A percentile compares a stretch with the other conserved stretches of the same genome.
Conservation (phyloP, 2,329 filamentous ascomycete genomes). For the Sporothrix globosa region DNA sequence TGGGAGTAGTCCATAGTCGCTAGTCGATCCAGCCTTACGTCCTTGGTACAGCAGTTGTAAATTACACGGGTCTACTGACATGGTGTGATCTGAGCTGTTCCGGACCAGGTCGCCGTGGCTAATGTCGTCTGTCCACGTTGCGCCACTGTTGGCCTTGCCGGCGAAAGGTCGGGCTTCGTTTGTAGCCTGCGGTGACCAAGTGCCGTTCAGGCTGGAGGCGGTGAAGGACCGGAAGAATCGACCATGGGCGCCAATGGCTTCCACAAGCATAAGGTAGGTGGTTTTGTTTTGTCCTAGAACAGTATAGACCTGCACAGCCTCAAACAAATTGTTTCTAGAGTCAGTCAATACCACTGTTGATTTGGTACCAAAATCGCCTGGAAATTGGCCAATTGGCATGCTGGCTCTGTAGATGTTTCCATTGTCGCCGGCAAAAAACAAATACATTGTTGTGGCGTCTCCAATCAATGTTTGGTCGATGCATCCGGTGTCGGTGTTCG, state of each 20-base stretch:
- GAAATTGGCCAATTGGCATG: conserved; percentile 66
- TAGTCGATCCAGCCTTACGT: conserved; percentile 46
- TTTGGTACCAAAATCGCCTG: conserved; percentile 59
- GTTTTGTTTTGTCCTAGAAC: conserved; percentile 50
- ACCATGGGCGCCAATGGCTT: conserved; percentile 60
- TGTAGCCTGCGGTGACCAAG: conserved; percentile 62
- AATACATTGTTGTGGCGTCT: conserved; percentile 62
- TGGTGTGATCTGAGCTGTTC: conserved; percentile 61
- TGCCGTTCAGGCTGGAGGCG: conserved; percentile 57
- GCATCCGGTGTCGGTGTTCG: conserved; percentile 54
- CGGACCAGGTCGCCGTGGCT: conserved; percentile 67
- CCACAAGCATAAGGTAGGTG: conserved; percentile 66
- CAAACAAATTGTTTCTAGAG: conserved; percentile 61
- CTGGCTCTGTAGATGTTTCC: conserved; percentile 66
- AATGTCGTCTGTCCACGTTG: conserved; percentile 68
- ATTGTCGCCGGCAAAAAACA: conserved; percentile 70
- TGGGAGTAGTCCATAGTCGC: conserved; percentile 38
- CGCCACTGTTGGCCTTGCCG: conserved; percentile 66
- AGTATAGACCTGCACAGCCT: conserved; percentile 69
- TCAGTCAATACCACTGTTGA: conserved; percentile 58
- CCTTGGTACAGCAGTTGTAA: conserved; percentile 68
- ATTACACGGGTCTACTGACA: conserved; percentile 66
- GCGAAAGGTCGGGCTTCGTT: conserved; percentile 64
- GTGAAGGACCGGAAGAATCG: conserved; percentile 71
- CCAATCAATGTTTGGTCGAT: conserved; percentile 69